Evolutionary conservation across 805 yeast genomes (phyloP).

Genomic region (Saccharomycopsis schoenii): DNA sequence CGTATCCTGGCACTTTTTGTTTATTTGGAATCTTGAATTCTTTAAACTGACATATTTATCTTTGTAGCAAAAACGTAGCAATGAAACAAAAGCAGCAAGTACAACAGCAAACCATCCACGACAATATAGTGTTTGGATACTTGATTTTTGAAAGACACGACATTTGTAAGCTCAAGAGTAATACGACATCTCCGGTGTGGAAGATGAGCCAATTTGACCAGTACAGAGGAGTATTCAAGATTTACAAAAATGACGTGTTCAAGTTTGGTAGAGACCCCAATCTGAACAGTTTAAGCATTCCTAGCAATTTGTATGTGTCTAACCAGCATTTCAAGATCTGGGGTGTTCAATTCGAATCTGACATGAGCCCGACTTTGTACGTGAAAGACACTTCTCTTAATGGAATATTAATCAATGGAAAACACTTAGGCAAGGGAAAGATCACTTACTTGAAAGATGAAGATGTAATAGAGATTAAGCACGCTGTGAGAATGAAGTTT

Average conservation of each 20-base stretch:
- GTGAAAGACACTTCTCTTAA: slow-evolving; percentile 42
- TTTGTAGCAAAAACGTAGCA: no score
- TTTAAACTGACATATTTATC: neutral
- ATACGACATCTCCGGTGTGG: neutral
- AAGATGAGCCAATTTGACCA: neutral
- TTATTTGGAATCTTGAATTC: neutral
- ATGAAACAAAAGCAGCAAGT: neutral
- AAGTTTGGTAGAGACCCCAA: slow-evolving; percentile 35
- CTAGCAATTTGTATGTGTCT: slow-evolving; percentile 34
- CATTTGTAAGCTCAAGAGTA: neutral
- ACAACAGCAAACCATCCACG: neutral
- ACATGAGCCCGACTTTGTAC: slow-evolving; percentile 37
- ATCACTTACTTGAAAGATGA: slow-evolving; percentile 28
- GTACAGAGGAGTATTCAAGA: slow-evolving; percentile 4
- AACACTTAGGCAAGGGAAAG: slow-evolving; percentile 24
- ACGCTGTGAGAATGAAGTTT: slow-evolving; percentile 22
- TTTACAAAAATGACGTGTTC: slow-evolving; percentile 27
- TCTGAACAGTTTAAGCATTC: slow-evolving; percentile 24
- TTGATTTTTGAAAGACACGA: neutral
- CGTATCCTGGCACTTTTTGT: neutral
- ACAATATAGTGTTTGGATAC: neutral
- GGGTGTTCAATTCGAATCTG: slow-evolving; percentile 41
- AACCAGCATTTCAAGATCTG: slow-evolving; percentile 38
- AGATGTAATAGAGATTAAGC: slow-evolving; percentile 32
- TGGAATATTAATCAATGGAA: slow-evolving; percentile 39